These are phyloP conservation scores for Metschnikowia corniflorae DNA, from an alignment of 805 yeast genomes.

Conservation along the genomic window DNA sequence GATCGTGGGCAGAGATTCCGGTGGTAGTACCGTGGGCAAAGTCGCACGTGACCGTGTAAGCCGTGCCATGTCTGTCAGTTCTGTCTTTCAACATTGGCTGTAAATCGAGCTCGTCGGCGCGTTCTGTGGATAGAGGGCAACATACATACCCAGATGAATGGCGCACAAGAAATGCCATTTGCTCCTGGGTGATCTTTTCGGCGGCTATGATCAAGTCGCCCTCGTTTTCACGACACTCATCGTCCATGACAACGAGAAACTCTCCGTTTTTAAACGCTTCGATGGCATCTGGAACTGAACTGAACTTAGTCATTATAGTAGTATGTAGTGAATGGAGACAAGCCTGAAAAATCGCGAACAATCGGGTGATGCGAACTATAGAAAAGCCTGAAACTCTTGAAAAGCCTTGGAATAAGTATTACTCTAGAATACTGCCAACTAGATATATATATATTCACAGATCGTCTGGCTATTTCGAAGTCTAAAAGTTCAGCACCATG, in stretches of 20 bases:
- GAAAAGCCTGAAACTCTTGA: too few relatives aligned
- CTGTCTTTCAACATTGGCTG: conserved; percentile 66
- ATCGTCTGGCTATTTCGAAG: too few relatives aligned
- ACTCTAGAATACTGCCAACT: too few relatives aligned
- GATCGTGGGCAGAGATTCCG: conserved; percentile 92
- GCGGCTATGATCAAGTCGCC: conserved; percentile 98
- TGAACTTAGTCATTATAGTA: conserved; percentile 35
- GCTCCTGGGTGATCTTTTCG: conserved; percentile 65
- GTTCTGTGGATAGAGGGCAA: conserved; percentile 72
- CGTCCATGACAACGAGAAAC: conserved; percentile 94
- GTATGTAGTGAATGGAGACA: too few relatives aligned
- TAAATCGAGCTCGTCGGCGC: conserved; percentile 77
- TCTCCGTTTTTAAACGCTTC: conserved; percentile 68
- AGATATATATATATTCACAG: too few relatives aligned
- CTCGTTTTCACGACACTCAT: conserved; percentile 93
- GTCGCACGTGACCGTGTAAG: conserved; percentile 92
- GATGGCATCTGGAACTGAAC: conserved; percentile 65
- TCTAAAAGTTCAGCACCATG: too few relatives aligned
- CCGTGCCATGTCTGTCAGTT: conserved; percentile 90
- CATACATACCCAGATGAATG: conserved; percentile 90
- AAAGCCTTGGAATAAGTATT: too few relatives aligned
- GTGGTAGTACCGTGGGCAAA: conserved; percentile 87
- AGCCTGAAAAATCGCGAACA: too few relatives aligned
- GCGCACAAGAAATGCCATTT: conserved; percentile 93
- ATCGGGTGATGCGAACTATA: background rate